Conservation (phyloP, 495 filamentous ascomycete species). For the Staphylotrichum longicolle region DNA sequence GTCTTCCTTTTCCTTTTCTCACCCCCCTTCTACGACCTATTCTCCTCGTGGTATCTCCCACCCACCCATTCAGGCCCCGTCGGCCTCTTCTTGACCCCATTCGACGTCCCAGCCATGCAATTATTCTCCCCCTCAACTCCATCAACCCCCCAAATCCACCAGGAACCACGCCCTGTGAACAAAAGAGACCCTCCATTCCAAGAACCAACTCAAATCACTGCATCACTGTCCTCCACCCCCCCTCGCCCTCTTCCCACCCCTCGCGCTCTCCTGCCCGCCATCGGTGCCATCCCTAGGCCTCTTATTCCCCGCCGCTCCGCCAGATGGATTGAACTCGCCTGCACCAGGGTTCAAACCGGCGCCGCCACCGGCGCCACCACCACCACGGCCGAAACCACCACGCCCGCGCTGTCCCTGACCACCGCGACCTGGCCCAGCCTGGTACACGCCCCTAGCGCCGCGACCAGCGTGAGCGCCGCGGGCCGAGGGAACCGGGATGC, state of each 20-base stretch:
- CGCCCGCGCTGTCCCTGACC: conserved; percentile 31
- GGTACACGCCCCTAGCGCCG: conserved; percentile 22
- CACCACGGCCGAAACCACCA: conserved; percentile 28
- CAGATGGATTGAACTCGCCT: conserved; percentile 31
- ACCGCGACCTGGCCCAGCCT: conserved; percentile 24
- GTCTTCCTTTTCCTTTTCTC: too few species aligned
- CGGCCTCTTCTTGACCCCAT: too few species aligned
- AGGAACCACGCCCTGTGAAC: too few species aligned
- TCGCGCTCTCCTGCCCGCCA: conserved; percentile 17
- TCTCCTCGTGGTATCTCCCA: too few species aligned
- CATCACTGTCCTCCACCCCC: conserved; percentile 2
- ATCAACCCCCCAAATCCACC: too few species aligned
- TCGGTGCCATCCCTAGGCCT: conserved; percentile 27
- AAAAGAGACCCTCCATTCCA: too few species aligned
- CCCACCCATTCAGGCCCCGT: too few species aligned
- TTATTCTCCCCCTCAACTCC: too few species aligned
- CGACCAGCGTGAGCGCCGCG: conserved; percentile 17
- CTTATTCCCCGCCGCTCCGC: conserved; percentile 29
- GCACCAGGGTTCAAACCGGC: conserved; percentile 31
- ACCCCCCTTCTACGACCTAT: too few species aligned
- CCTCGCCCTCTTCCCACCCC: conserved; percentile 25
- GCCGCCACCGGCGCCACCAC: conserved; percentile 12
- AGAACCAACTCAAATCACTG: not conserved
- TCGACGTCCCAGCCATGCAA: too few species aligned
- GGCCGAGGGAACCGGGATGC: conserved; percentile 17